phyloP scores from a whole-genome alignment of 345 rosid genomes.

The Garcia nutans region DNA sequence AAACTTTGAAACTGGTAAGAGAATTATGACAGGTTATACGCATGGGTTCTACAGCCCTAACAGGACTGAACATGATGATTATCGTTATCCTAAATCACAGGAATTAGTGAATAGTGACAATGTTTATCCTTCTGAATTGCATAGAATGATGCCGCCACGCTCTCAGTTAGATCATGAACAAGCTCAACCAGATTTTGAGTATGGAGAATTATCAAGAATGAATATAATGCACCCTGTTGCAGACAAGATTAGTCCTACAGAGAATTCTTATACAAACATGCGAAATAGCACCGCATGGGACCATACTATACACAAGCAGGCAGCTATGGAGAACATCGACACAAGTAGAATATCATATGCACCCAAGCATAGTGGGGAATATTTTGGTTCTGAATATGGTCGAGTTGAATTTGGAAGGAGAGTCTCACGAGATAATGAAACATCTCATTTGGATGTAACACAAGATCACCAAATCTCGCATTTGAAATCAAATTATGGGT shows the following conservation, averaged over 20 bases:
- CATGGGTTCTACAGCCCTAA: slow-evolving; percentile 28
- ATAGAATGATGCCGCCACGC: slow-evolving; percentile 30
- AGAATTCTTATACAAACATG: slow-evolving; percentile 32
- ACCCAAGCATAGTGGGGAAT: slow-evolving; percentile 34
- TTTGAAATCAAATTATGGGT: slow-evolving; percentile 40
- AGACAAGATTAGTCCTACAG: slow-evolving; percentile 33
- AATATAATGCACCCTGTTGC: slow-evolving; percentile 28
- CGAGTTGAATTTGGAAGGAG: slow-evolving; percentile 35
- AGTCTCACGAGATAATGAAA: slow-evolving; percentile 29
- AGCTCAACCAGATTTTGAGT: slow-evolving; percentile 29
- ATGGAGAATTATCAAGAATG: slow-evolving; percentile 36
- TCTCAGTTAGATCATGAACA: slow-evolving; percentile 35
- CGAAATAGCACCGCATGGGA: slow-evolving; percentile 35
- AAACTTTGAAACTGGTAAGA: slow-evolving; percentile 30
- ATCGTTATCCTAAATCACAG: slow-evolving; percentile 30
- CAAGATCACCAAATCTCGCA: slow-evolving; percentile 32
- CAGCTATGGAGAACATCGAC: slow-evolving; percentile 30
- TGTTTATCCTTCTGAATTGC: slow-evolving; percentile 34
- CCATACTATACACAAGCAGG: slow-evolving; percentile 31
- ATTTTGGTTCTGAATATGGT: slow-evolving; percentile 30
- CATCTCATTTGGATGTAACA: slow-evolving; percentile 26
- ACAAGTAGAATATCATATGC: slow-evolving; percentile 31
- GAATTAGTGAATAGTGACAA: slow-evolving; percentile 28
- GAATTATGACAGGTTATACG: slow-evolving; percentile 28
- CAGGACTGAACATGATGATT: slow-evolving; percentile 39